Conservation (phyloP, 2,329 filamentous ascomycete genomes). For the Paecilomyces dactylethromorphus region DNA sequence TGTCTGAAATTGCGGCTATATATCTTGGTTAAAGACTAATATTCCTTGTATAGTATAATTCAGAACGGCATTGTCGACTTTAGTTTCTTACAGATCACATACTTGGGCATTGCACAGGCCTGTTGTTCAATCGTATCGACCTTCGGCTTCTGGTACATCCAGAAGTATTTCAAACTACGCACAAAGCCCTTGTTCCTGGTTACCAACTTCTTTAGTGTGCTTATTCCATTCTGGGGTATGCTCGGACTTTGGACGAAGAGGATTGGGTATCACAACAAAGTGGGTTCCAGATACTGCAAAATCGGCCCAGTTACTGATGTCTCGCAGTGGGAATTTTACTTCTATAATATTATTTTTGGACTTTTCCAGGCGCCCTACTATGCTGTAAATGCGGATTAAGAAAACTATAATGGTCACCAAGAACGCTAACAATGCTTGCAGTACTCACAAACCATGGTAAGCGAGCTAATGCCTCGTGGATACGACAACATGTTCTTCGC, state of each 20-base stretch:
- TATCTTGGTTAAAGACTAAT: neutral
- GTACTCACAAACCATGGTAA: constrained; percentile 41
- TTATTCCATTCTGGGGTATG: constrained; percentile 39
- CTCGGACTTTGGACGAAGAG: constrained; percentile 32
- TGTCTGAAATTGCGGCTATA: neutral
- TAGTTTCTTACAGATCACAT: constrained; percentile 36
- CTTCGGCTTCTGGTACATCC: constrained; percentile 38
- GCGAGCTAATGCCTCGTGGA: constrained; percentile 35
- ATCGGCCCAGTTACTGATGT: neutral
- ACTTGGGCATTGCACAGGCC: constrained; percentile 35
- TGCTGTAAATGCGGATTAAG: constrained; percentile 18
- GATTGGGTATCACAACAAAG: constrained; percentile 34
- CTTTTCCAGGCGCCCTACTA: constrained; percentile 39
- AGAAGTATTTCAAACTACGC: constrained; percentile 33
- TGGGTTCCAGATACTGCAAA: constrained; percentile 9
- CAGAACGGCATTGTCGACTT: constrained; percentile 36
- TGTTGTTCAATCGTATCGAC: constrained; percentile 32
- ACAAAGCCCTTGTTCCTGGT: constrained; percentile 39
- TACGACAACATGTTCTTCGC: constrained; percentile 42
- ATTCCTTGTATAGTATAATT: constrained; percentile 19
- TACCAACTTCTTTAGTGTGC: constrained; percentile 35
- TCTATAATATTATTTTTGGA: constrained; percentile 38
- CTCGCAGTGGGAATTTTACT: constrained; percentile 35
- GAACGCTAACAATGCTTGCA: constrained; percentile 4
- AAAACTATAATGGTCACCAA: neutral